phyloP scores from a whole-genome alignment of 2,329 filamentous ascomycete genomes.

The Aureobasidium namibiae region DNA sequence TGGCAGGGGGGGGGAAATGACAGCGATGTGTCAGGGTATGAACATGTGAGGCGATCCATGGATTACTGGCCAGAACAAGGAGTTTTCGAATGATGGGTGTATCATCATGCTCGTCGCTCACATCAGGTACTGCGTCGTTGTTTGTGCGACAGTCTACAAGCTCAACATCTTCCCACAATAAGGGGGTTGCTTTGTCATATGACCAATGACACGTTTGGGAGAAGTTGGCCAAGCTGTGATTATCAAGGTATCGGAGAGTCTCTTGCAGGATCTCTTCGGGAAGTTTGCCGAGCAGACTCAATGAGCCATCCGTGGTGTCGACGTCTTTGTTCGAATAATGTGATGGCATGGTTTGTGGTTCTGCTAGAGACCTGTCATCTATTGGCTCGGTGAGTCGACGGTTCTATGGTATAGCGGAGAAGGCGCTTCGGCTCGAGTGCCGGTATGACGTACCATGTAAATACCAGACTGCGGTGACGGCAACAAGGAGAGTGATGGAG shows the following conservation, averaged over 20 bases:
- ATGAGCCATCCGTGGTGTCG: neutral
- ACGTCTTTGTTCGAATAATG: neutral
- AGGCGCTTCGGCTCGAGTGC: neutral
- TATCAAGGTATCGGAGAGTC: conserved; percentile 29
- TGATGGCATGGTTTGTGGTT: neutral
- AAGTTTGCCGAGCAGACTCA: conserved; percentile 18
- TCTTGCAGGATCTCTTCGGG: conserved; percentile 36
- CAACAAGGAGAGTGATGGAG: neutral
- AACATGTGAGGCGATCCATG: conserved; percentile 34
- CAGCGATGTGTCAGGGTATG: conserved; percentile 38
- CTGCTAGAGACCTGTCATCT: neutral
- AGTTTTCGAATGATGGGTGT: conserved; percentile 37
- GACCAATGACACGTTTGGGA: conserved; percentile 29
- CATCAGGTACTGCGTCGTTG: conserved; percentile 17
- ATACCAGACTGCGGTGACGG: neutral
- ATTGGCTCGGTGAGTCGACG: neutral
- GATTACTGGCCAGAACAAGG: conserved; percentile 33
- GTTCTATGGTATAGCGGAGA: neutral
- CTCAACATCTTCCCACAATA: conserved; percentile 34
- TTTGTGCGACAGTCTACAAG: conserved; percentile 31
- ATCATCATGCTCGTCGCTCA: conserved; percentile 31
- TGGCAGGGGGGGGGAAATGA: conserved; percentile 37
- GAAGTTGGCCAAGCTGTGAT: conserved; percentile 23
- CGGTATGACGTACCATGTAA: neutral
- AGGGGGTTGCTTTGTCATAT: conserved; percentile 28